Base-by-base conservation (phyloP, 257 asterid species). In the Coffea eugenioides region DNA sequence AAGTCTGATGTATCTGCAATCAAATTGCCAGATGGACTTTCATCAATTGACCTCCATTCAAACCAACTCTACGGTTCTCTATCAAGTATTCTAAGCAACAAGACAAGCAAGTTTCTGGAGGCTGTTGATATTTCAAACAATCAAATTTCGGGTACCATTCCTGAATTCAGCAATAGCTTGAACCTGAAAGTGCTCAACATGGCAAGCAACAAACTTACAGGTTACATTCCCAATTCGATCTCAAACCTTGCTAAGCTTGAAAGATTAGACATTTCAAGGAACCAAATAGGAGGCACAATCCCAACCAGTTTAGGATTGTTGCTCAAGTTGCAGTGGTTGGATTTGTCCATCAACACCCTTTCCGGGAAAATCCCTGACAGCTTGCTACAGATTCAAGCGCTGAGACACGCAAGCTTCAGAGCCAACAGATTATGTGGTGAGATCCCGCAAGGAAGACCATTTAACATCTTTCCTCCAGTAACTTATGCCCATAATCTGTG, bases 361-460 rank as follows among this genome's bases (percentile, higher is more conserved):
- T 80, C 81, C 0, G 99, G 98, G 20, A 87, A 78, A 71, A 95
- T 95, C 51, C 99, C 99, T 21, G 86, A 69, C 2, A 89, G 91
- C 46, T 82, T 94, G 86, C 84, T 92, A 78, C 89, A 87, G 67
- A 89, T 91, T 34, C 79, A 85, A 83, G 81, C 83, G 36, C 66
- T 95, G 25, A 89, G 70, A 57, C 97, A 95, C 76, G 96, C 91
- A 75, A 92, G 86, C 86, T 92, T 95, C 85, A 87, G 97, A 77
- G 92, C 90, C 54, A 95, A 95, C 74, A 87, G 81, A 85, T 71
- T 95, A 81, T 92, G 99, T 70, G 99, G 99, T 70, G 84, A 78
- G 88, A 95, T 95, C 48, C 99, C 99, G n/a, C 97, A 89, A 52
- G 91, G 91, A 41, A 87, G 94, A 69, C 99, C 99, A 12, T 87